Evolutionary conservation across 768 basidiomycete species (phyloP), one percentile per base, ranked within the genome.

Genomic region (Agaricus blazei): DNA sequence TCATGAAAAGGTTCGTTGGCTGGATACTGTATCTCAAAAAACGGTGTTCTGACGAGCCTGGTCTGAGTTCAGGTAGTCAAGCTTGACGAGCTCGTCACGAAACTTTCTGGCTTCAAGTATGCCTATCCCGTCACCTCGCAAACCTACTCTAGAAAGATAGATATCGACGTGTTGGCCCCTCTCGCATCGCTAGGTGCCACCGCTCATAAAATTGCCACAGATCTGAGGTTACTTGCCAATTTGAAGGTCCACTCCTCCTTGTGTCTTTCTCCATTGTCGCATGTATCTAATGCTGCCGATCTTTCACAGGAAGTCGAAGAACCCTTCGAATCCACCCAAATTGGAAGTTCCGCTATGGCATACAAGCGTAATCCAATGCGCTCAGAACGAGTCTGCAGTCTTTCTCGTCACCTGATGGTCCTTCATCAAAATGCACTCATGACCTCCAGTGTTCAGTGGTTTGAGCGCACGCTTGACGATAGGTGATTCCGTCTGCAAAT

Each of bases 331-430:
- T 90, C 93, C 51, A 96, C 96, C 19, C 97, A 99, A 74, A 99
- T 98, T 61, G 97, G 97, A 6, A 90, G 89, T 9, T 93, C 89
- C 0, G 94, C 94, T 1, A 98, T 98, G 96, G 96, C 96, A 8
- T 98, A 98, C 83, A 98, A 98, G 75, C 84, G 96, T 53, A 98
- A 99, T 72, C 97, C 97, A 6, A 99, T 99, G 97, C 91, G 97
- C 55, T 95, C 85, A 54, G 97, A 99, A 72, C 88, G 97, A 40
- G 89, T 97, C 44, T 99, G 97, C 80, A 93, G 90, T 64, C 83
- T 99, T 51, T 80, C 95, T n/a, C 79, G 97, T 52, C 97, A 98
- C 72, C 74, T 99, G 48, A 97, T 97, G 93, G 84, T 87, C 15
- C 78, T 98, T 57, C 95, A 95, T 64, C 93, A 98, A 70, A 98